phyloP scores from a whole-genome alignment of 169 alveolate genomes.

The Plasmodium adleri region DNA sequence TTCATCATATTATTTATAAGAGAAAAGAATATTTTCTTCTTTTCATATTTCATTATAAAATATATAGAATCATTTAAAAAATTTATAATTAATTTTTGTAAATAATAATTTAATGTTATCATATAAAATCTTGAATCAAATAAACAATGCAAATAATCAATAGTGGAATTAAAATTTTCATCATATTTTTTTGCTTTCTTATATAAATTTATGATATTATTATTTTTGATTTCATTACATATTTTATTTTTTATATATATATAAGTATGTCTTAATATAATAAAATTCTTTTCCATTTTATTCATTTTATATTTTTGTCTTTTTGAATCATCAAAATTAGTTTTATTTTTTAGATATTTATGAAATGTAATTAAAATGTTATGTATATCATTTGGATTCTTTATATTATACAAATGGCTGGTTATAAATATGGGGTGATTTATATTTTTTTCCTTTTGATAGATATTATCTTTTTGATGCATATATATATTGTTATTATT shows the following conservation, averaged over 20 bases:
- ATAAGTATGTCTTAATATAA: conserved; percentile 25
- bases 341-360: neutral
- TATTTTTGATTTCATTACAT: conserved; percentile 50
- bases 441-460: no score
- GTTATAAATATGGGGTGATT: no score
- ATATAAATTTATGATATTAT: conserved; percentile 37
- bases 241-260: conserved; percentile 49
- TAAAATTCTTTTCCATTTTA: conserved; percentile 13
- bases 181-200: conserved; percentile 43
- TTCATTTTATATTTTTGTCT: neutral
- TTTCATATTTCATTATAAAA: neutral
- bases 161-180: conserved; percentile 36
- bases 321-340: neutral
- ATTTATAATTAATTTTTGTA: conserved; percentile 52
- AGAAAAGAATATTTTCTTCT: conserved; percentile 5
- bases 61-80: conserved; percentile 30
- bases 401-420: no score
- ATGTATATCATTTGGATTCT: neutral
- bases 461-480: neutral
- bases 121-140: conserved; percentile 55
- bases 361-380: conserved; percentile 7
- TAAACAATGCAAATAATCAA: conserved; percentile 63
- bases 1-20: conserved; percentile 51
- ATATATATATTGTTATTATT: neutral
- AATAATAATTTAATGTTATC: conserved; percentile 33